Evolutionary conservation across 1,139 yeast genomes (phyloP), one percentile per base, ranked within the genome.

Genomic region (Geotrichum europaeum): DNA sequence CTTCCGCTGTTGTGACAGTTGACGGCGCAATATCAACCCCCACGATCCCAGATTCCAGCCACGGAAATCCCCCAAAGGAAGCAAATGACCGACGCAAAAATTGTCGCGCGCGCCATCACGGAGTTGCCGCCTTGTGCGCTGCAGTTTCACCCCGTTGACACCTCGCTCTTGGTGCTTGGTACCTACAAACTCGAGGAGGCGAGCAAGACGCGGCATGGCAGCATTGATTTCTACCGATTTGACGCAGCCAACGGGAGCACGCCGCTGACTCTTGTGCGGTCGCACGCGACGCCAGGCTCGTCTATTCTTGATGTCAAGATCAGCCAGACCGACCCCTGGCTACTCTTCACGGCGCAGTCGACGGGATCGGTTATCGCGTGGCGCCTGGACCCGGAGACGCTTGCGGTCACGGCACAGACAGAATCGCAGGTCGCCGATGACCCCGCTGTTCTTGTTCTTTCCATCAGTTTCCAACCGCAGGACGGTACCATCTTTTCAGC

Each of bases 71-170:
- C 25, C 4, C 25, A 24, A 24, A 24, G 6, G 12, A 34, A 3
- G 4, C 15, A 34, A 34, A 52, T 36, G 50, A 47, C 56, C n/a
- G 53, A 52, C 6, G 55, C 57, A 3, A 55, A 36, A 3, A 56
- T 60, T n/a, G 28, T 40, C 13, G 58, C 58, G 1, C 52, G 57
- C 4, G 52, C 51, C 22, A 67, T 66, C 51, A 79, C 91, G 0
- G 73, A 75, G 1, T 75, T 85, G 3, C 98, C 98, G 0, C 97
- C 98, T 0, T 94, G 98, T 70, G 86, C 91, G 60, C 73, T 92
- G 9, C 76, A 85, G 55, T 78, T 83, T 10, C 84, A 83, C 59
- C 89, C 90, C 0, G 64, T 68, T 0, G 80, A 82, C 58, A 72
- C 77, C 10, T 67, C 80, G 0, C 70, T 81, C 18, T 66, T 89